Conservation (phyloP, 2,329 filamentous ascomycete species). For the Cladosporium sp. region DNA sequence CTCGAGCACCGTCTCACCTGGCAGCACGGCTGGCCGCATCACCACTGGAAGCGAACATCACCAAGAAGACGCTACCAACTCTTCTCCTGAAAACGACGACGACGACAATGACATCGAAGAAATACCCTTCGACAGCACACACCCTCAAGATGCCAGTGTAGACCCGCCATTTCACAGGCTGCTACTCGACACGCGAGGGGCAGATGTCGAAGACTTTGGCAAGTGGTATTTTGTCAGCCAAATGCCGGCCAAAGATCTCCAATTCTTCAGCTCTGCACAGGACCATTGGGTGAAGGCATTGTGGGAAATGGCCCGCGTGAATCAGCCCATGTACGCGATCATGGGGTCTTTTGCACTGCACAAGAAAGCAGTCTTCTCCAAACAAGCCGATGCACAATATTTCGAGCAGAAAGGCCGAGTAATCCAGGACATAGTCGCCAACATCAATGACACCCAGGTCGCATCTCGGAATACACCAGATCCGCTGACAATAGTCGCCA, state of each 20-base stretch:
- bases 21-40: not conserved
- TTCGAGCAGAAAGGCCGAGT: constrained; percentile 10
- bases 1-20: not conserved
- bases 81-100: not conserved
- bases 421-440: constrained; percentile 9
- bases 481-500: constrained; percentile 4
- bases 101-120: constrained; percentile 8
- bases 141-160: not conserved
- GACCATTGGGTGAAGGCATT: constrained; percentile 15
- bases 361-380: constrained; percentile 7
- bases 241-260: constrained; percentile 11
- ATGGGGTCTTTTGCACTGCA: constrained; percentile 13
- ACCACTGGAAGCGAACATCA: not conserved
- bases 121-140: not conserved
- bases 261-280: constrained; percentile 11
- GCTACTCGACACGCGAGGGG: constrained; percentile 7
- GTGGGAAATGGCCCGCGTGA: constrained; percentile 12
- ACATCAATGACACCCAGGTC: not conserved
- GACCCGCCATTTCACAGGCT: not conserved
- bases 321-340: not conserved
- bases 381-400: not conserved
- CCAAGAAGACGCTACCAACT: not conserved
- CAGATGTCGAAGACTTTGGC: constrained; percentile 13
- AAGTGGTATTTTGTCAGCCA: constrained; percentile 15
- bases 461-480: not conserved